These are phyloP conservation scores for Lomentospora prolificans DNA, from an alignment of 2,329 filamentous ascomycete species.

Conservation along the genomic window DNA sequence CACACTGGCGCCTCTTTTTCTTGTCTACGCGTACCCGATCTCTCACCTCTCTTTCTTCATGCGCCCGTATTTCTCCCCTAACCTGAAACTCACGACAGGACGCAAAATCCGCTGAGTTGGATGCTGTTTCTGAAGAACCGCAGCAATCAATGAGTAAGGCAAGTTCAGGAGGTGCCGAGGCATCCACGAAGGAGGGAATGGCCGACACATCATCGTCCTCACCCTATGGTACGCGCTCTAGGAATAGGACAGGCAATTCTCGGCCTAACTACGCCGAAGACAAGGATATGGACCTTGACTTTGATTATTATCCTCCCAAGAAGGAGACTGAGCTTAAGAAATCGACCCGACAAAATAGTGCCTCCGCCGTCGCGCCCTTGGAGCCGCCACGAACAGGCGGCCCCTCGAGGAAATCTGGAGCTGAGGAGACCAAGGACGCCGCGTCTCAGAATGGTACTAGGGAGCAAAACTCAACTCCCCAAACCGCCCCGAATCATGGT, in stretches of 20 bases:
- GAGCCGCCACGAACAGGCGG: conserved; percentile 2
- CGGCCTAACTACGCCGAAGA: conserved; percentile 95
- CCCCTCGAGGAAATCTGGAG: conserved; percentile 9
- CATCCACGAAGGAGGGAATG: conserved; percentile 34
- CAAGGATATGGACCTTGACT: conserved; percentile 78
- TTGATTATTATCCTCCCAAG: conserved; percentile 58
- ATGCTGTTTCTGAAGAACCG: conserved; percentile 17
- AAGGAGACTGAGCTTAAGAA: conserved; percentile 51
- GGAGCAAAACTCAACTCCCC: conserved; percentile 2
- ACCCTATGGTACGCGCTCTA: conserved; percentile 86
- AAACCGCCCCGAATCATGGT: neutral
- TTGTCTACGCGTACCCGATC: conserved; percentile 2
- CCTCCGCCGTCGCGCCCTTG: neutral
- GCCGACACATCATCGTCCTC: conserved; percentile 48
- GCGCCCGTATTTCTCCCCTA: neutral
- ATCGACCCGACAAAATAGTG: conserved; percentile 25
- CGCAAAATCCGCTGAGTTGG: conserved; percentile 21
- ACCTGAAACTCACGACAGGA: conserved; percentile 18
- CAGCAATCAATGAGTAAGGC: conserved; percentile 37
- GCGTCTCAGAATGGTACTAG: conserved; percentile 1
- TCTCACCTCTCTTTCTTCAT: conserved; percentile 11
- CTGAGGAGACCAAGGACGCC: conserved; percentile 3
- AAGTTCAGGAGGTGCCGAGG: conserved; percentile 33
- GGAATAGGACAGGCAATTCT: conserved; percentile 70
- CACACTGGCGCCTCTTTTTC: neutral